phyloP scores from a whole-genome alignment of 257 asterid genomes.

The Capsicum baccatum region DNA sequence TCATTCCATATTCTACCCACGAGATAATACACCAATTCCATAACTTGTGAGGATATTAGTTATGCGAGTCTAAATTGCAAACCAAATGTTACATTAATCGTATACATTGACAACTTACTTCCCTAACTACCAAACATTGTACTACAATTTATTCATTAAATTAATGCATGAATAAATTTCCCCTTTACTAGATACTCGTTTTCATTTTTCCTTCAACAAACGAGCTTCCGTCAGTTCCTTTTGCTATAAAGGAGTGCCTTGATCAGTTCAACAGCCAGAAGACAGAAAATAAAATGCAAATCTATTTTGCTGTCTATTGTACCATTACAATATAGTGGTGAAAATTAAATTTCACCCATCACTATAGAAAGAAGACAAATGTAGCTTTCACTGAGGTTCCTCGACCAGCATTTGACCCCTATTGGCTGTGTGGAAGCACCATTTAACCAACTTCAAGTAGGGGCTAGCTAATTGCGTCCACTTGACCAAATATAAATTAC shows the following conservation, averaged over 20 bases:
- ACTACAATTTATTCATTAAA: too few species aligned
- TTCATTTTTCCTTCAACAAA: neutral
- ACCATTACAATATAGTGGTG: neutral
- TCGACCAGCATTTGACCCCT: neutral
- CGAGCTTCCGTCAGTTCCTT: neutral
- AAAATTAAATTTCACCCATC: neutral
- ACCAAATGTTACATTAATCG: too few species aligned
- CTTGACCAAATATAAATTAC: slow-evolving; percentile 15
- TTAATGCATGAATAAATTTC: too few species aligned
- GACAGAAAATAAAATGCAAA: neutral
- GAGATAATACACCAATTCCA: too few species aligned
- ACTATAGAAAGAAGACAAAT: neutral
- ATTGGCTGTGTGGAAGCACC: neutral
- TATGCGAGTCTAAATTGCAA: too few species aligned
- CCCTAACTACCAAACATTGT: too few species aligned
- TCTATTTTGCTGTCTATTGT: neutral
- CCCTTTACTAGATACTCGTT: neutral
- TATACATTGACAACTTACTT: too few species aligned
- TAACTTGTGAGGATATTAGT: too few species aligned
- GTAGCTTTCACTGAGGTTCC: slow-evolving; percentile 1
- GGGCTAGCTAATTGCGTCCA: neutral
- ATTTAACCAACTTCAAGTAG: neutral
- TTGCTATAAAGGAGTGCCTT: neutral
- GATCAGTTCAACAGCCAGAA: neutral
- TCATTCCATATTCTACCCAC: too few species aligned